Evolutionary conservation across 495 filamentous ascomycete species (phyloP).

Genomic region (Evernia prunastri): DNA sequence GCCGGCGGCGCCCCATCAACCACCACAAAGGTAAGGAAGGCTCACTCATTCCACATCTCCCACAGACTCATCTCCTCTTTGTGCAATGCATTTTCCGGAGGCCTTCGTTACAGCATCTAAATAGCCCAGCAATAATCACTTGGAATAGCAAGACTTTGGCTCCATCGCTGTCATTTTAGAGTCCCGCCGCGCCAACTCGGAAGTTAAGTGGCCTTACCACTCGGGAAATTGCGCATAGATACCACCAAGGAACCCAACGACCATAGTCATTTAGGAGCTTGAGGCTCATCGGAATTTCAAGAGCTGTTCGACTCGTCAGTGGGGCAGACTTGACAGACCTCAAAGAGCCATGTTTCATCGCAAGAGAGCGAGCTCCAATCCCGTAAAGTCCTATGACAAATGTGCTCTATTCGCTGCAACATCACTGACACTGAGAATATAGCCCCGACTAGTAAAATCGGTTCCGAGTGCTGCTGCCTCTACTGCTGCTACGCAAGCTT

Average conservation of each 20-base stretch:
- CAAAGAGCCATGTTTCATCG: conserved; percentile 45
- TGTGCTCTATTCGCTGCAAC: conserved; percentile 19
- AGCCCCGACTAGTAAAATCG: conserved; percentile 51
- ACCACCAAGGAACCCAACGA: conserved; percentile 13
- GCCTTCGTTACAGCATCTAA: background rate
- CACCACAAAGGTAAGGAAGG: background rate
- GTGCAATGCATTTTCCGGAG: background rate
- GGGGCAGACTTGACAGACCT: background rate
- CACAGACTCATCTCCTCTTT: background rate
- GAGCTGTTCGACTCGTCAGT: background rate
- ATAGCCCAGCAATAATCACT: background rate
- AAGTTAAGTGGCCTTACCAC: conserved; percentile 1
- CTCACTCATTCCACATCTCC: background rate
- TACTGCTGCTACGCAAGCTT: conserved; percentile 73
- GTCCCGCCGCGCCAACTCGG: background rate
- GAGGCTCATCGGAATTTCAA: background rate
- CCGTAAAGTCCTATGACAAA: conserved; percentile 32
- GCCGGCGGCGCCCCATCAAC: background rate
- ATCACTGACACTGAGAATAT: conserved; percentile 25
- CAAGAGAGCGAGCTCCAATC: conserved; percentile 49
- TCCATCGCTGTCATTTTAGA: background rate
- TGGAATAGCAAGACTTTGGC: background rate
- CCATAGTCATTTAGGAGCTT: conserved; percentile 11
- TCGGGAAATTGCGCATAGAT: conserved; percentile 20
- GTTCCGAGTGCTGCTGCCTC: conserved; percentile 64